phyloP scores from a whole-genome alignment of 352 stramenopile species.

The Globisporangium cylindrosporum region DNA sequence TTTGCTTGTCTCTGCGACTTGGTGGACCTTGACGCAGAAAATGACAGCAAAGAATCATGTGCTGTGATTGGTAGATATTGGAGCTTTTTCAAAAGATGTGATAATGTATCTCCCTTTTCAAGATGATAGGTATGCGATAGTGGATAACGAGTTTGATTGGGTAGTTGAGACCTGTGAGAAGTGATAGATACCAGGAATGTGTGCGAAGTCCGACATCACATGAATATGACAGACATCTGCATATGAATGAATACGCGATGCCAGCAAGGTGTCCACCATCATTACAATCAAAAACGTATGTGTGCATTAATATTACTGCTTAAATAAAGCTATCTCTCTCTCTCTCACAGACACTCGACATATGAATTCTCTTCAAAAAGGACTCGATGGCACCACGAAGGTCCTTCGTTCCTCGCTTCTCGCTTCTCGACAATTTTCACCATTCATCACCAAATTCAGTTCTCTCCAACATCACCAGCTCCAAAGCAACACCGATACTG shows the following conservation, averaged over 20 bases:
- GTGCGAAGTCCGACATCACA: background rate
- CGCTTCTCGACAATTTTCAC: background rate
- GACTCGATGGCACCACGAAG: background rate
- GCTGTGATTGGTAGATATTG: constrained; percentile 11
- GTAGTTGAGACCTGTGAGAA: background rate
- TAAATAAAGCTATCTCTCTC: constrained; percentile 10
- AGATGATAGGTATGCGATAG: background rate
- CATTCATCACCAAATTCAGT: background rate
- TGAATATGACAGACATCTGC: background rate
- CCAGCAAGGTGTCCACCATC: background rate
- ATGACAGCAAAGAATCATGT: background rate
- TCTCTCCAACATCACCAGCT: background rate
- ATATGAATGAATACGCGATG: background rate
- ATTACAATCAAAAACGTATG: background rate
- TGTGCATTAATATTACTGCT: constrained; percentile 14
- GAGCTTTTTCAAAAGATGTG: background rate
- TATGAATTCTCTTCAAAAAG: background rate
- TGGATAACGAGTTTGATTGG: background rate
- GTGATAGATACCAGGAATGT: background rate
- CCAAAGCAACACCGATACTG: background rate
- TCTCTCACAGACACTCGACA: background rate
- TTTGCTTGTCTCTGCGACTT: constrained; percentile 17
- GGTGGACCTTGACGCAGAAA: background rate
- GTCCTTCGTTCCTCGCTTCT: background rate
- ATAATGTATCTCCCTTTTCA: background rate